Percentiles rank a stretch among this genome's conserved stretches.
Evolutionary conservation across 495 filamentous ascomycete species (phyloP).

Genomic region (Opeltia flavorubescens): DNA sequence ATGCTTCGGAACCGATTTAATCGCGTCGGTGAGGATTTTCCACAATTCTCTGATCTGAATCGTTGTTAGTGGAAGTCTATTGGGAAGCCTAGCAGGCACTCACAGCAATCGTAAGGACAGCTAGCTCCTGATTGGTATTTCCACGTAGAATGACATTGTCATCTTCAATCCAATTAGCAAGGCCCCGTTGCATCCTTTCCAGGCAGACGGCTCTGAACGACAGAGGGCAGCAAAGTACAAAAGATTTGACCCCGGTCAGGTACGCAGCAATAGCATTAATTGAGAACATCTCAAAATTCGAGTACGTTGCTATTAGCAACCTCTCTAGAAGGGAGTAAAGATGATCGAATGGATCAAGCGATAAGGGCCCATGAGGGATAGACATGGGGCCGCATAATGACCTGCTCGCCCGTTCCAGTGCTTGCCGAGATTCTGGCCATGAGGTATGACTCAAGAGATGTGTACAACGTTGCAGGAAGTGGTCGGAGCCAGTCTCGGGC

Average conservation of each 20-base stretch:
- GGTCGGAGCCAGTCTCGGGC: constrained; percentile 6
- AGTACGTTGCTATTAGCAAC: constrained; percentile 32
- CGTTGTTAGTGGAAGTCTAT: not conserved
- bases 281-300: constrained; percentile 8
- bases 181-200: constrained; percentile 41
- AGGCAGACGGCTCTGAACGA: constrained; percentile 23
- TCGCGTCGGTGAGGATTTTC: constrained; percentile 10
- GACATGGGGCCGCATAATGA: constrained; percentile 43
- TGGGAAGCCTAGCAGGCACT: not conserved
- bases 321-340: constrained; percentile 40
- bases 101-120: not conserved
- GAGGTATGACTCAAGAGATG: constrained; percentile 18
- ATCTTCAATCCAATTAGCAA: constrained; percentile 50
- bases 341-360: constrained; percentile 45
- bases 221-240: constrained; percentile 24
- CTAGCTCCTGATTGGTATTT: not conserved
- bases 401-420: constrained; percentile 41
- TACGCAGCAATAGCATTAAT: constrained; percentile 15
- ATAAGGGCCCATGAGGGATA: constrained; percentile 25
- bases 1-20: constrained; percentile 17
- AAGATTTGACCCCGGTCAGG: constrained; percentile 17
- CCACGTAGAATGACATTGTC: constrained; percentile 11
- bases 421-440: constrained; percentile 24
- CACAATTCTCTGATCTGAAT: constrained; percentile 19
- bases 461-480: constrained; percentile 10